phyloP scores from a whole-genome alignment of 768 basidiomycete species.

The Boletus vinaceobasis region DNA sequence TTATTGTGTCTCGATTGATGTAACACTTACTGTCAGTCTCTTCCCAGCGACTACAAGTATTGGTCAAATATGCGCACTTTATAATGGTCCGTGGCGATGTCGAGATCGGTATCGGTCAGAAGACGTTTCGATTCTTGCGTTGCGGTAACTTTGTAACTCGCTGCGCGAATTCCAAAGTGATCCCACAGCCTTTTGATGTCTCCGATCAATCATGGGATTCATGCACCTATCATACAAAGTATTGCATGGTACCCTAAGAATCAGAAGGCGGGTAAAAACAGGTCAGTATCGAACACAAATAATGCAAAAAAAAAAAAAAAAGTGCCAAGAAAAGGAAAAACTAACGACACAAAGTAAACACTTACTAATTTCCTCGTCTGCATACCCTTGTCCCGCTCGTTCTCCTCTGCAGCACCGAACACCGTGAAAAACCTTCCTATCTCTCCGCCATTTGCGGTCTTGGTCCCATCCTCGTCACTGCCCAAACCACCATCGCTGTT shows the following conservation, averaged over 20 bases:
- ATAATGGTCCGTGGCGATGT: background rate
- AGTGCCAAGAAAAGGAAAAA: background rate
- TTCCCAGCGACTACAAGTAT: background rate
- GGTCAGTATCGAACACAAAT: background rate
- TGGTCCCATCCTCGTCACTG: background rate
- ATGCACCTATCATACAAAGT: slow-evolving; percentile 34
- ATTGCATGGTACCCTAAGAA: slow-evolving; percentile 36
- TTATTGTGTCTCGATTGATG: background rate
- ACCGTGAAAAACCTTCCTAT: slow-evolving; percentile 65
- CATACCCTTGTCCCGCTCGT: slow-evolving; percentile 79
- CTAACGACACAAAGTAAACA: background rate
- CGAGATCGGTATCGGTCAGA: background rate
- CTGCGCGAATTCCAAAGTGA: background rate
- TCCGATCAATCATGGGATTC: slow-evolving; percentile 2
- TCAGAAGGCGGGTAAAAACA: background rate
- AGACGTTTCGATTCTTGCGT: background rate
- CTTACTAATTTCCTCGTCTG: slow-evolving; percentile 72
- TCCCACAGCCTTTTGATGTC: background rate
- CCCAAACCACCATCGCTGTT: slow-evolving; percentile 16
- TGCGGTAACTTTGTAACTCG: background rate
- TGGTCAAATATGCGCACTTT: background rate
- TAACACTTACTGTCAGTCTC: background rate
- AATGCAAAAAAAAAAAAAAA: too few species aligned
- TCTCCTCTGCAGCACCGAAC: slow-evolving; percentile 86
- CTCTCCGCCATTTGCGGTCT: slow-evolving; percentile 12